Conservation (phyloP, 345 rosid species). For the Lumnitzera littorea region DNA sequence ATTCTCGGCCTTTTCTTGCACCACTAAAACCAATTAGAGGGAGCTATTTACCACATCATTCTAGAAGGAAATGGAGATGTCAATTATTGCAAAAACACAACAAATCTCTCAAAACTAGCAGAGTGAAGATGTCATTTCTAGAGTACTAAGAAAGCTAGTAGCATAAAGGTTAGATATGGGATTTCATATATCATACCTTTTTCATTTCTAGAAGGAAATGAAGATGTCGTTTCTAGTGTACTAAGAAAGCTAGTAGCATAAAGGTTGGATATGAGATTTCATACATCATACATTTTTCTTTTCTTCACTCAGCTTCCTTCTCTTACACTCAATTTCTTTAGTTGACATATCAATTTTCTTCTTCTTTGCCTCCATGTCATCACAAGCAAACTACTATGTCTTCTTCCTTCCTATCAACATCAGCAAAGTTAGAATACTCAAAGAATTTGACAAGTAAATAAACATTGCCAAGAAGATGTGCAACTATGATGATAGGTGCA, state of each 20-base stretch:
- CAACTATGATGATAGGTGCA: no score
- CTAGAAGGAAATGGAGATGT: slow-evolving; percentile 28
- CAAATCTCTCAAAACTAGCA: no score
- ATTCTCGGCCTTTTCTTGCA: slow-evolving; percentile 64
- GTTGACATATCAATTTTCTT: slow-evolving; percentile 42
- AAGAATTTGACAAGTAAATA: background rate
- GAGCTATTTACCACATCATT: slow-evolving; percentile 48
- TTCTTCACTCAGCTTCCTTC: slow-evolving; percentile 80
- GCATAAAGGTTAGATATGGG: background rate
- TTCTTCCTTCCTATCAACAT: slow-evolving; percentile 57
- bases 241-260: no score
- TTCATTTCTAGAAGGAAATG: no score
- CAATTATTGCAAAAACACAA: background rate
- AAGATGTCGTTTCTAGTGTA: no score
- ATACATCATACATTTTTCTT: slow-evolving; percentile 14
- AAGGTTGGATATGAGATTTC: no score
- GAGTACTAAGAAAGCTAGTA: background rate
- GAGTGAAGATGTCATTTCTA: background rate
- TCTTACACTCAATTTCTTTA: slow-evolving; percentile 73
- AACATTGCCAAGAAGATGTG: background rate
- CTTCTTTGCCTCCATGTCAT: slow-evolving; percentile 55
- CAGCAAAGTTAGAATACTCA: no score
- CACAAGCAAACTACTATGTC: slow-evolving; percentile 63
- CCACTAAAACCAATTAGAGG: slow-evolving; percentile 68
- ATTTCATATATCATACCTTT: slow-evolving; percentile 32